Evolutionary conservation across 176 grass and related monocot genomes (phyloP).

Genomic region (Luzula sylvatica): DNA sequence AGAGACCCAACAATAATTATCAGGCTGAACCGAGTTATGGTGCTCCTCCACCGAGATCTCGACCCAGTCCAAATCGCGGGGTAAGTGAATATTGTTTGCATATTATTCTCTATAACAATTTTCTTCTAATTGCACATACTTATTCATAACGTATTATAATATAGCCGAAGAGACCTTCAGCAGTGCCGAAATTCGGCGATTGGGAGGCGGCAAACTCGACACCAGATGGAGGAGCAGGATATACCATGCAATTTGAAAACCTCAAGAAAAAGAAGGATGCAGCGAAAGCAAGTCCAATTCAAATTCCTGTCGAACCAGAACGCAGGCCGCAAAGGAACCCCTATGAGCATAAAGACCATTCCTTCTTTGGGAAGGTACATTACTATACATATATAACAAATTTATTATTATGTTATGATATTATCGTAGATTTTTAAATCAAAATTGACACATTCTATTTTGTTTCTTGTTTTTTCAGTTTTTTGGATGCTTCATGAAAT

Average conservation of each 20-base stretch:
- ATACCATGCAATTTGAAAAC: slow-evolving; percentile 59
- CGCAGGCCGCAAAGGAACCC: background rate
- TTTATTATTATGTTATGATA: too few species aligned
- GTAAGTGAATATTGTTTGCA: slow-evolving; percentile 3
- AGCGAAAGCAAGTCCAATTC: slow-evolving; percentile 18
- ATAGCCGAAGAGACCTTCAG: slow-evolving; percentile 27
- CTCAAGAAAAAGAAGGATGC: slow-evolving; percentile 41
- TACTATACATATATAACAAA: too few species aligned
- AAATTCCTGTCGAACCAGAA: slow-evolving; percentile 28
- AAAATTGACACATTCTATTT: too few species aligned
- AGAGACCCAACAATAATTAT: slow-evolving; percentile 12
- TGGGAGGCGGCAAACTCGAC: slow-evolving; percentile 42
- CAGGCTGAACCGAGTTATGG: background rate
- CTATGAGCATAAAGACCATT: slow-evolving; percentile 7
- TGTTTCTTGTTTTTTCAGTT: too few species aligned
- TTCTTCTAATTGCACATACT: too few species aligned
- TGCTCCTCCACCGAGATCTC: slow-evolving; percentile 10
- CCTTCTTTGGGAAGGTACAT: slow-evolving; percentile 46
- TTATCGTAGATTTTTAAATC: too few species aligned
- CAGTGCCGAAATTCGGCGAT: slow-evolving; percentile 52
- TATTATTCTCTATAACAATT: too few species aligned
- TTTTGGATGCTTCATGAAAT: too few species aligned
- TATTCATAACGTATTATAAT: background rate
- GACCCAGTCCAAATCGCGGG: slow-evolving; percentile 1
- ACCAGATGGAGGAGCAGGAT: slow-evolving; percentile 35